phyloP scores from a whole-genome alignment of 371 early-diverging fungal genomes.

The Amoeboaphelidium occidentale region DNA sequence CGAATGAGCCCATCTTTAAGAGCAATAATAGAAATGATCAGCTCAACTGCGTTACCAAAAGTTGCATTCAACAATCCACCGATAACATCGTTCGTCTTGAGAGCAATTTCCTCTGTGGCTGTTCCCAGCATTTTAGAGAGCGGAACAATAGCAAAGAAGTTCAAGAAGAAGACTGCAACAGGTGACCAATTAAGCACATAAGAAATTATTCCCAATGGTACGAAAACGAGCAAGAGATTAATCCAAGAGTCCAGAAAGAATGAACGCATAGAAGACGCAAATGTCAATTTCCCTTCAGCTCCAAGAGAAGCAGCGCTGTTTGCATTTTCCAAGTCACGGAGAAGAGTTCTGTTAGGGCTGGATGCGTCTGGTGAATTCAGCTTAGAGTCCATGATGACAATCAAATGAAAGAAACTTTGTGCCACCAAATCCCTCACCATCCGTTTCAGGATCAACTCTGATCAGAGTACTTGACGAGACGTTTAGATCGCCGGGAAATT shows the following conservation, averaged over 20 bases:
- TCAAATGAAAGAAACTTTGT: too few relatives aligned
- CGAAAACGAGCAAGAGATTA: slow-evolving; percentile 34
- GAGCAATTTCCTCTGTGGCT: slow-evolving; percentile 40
- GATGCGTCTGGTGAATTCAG: too few relatives aligned
- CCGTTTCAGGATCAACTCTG: too few relatives aligned
- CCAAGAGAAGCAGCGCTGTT: too few relatives aligned
- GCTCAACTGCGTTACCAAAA: slow-evolving; percentile 63
- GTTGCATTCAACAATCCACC: slow-evolving; percentile 73
- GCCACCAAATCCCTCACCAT: too few relatives aligned
- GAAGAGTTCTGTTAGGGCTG: too few relatives aligned
- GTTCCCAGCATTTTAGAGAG: slow-evolving; percentile 47
- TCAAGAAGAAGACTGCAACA: slow-evolving; percentile 39
- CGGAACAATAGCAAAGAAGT: slow-evolving; percentile 70
- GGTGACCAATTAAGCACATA: slow-evolving; percentile 32
- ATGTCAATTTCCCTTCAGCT: too few relatives aligned
- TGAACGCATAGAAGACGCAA: too few relatives aligned
- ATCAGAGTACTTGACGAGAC: too few relatives aligned
- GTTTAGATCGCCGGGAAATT: too few relatives aligned
- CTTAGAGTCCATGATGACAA: too few relatives aligned
- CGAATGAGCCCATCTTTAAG: slow-evolving; percentile 36
- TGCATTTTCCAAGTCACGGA: too few relatives aligned
- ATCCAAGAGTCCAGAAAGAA: slow-evolving; percentile 7
- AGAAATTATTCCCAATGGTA: slow-evolving; percentile 46
- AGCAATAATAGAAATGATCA: slow-evolving; percentile 42
- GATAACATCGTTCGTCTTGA: slow-evolving; percentile 41